These are phyloP conservation scores for Metschnikowia baotianmanensis DNA, from an alignment of 805 yeast species.

Conservation along the genomic window DNA sequence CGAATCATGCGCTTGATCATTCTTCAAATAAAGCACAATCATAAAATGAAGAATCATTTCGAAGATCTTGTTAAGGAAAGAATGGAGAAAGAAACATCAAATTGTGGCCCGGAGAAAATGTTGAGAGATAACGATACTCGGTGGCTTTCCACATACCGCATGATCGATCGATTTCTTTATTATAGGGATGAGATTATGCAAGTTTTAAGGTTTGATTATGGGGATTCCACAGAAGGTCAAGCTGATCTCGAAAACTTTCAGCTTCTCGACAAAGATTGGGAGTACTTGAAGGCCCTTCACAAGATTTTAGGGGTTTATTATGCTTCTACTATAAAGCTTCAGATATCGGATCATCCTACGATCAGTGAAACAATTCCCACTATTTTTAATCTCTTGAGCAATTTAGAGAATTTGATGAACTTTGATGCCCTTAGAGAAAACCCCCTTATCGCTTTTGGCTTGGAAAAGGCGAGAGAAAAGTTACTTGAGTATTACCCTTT, in stretches of 20 bases:
- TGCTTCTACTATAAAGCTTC: not conserved
- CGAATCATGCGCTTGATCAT: slow-evolving; percentile 2
- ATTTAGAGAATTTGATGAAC: not conserved
- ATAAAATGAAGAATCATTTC: not conserved
- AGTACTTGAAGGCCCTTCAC: not conserved
- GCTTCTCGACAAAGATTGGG: not conserved
- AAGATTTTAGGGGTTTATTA: not conserved
- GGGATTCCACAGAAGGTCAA: not conserved
- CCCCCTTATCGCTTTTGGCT: slow-evolving; percentile 1
- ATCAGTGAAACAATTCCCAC: slow-evolving; percentile 1
- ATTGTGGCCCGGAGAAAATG: not conserved
- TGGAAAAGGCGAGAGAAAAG: not conserved
- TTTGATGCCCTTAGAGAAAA: not conserved
- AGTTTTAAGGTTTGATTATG: not conserved
- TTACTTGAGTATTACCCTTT: not conserved
- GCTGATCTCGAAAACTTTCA: not conserved
- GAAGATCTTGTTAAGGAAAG: not conserved
- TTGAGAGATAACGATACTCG: not conserved
- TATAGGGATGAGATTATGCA: not conserved
- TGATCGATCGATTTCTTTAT: slow-evolving; percentile 3
- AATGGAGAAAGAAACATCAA: not conserved
- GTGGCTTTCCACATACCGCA: slow-evolving; percentile 6
- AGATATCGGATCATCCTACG: not conserved
- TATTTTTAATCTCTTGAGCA: not conserved
- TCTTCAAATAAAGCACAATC: slow-evolving; percentile 1